A percentile compares a stretch with the other conserved stretches of the same genome.
Conservation (phyloP, 306 rosid genomes). For the Nissolia schottii region DNA sequence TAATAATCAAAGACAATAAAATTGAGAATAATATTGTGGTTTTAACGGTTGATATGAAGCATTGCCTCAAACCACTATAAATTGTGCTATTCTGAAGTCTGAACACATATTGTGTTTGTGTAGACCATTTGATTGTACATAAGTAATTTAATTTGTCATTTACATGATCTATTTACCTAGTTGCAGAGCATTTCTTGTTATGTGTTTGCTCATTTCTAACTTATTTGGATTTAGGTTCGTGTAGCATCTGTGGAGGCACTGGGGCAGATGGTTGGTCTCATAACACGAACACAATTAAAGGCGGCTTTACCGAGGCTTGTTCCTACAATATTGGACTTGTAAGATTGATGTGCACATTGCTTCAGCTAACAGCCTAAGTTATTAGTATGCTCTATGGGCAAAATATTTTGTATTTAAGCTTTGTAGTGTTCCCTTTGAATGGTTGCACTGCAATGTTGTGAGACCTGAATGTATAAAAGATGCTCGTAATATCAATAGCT, state of each 20-base stretch:
- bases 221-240: constrained; percentile 54
- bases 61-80: not conserved
- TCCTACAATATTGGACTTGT: constrained; percentile 93
- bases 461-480: constrained; percentile 11
- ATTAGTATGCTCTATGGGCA: not conserved
- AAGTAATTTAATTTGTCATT: not conserved
- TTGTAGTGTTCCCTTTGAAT: constrained; percentile 3
- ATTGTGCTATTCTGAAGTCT: constrained; percentile 11
- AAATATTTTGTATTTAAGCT: constrained; percentile 11
- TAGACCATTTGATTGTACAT: constrained; percentile 1
- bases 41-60: not conserved
- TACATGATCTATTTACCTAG: not conserved
- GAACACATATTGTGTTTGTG: not conserved
- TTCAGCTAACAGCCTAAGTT: constrained; percentile 4
- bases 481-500: constrained; percentile 12
- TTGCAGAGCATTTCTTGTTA: constrained; percentile 13
- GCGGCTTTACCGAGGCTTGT: constrained; percentile 85
- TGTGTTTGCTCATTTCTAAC: constrained; percentile 16
- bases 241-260: constrained; percentile 83
- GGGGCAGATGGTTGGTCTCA: constrained; percentile 93
- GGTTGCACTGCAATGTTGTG: constrained; percentile 2
- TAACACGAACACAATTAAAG: constrained; percentile 76
- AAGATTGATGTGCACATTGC: constrained; percentile 36
- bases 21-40: not conserved
- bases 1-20: not conserved